These are phyloP conservation scores for Geotrichum candidum DNA, from an alignment of 1,139 yeast species.

Conservation along the genomic window DNA sequence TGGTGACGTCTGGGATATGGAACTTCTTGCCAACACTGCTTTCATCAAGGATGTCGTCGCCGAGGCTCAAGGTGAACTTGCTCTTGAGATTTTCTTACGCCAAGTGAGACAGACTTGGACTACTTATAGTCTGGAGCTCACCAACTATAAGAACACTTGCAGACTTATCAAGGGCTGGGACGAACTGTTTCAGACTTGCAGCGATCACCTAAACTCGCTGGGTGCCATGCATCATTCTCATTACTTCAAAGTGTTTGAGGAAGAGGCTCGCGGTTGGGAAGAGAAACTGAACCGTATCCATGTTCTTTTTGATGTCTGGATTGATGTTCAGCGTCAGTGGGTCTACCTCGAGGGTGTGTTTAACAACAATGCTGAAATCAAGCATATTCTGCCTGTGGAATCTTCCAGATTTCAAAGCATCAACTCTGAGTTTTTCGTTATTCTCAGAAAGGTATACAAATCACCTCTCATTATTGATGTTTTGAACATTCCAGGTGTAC, in stretches of 20 bases:
- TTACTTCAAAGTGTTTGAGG: conserved; percentile 56
- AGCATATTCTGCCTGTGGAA: conserved; percentile 62
- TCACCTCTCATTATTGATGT: conserved; percentile 54
- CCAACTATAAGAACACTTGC: conserved; percentile 49
- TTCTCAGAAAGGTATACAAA: conserved; percentile 49
- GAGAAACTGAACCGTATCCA: conserved; percentile 48
- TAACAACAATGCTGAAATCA: conserved; percentile 49
- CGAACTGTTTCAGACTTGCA: conserved; percentile 50
- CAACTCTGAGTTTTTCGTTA: conserved; percentile 52
- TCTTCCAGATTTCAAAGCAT: conserved; percentile 59
- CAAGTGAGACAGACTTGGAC: conserved; percentile 41
- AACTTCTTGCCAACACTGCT: conserved; percentile 44
- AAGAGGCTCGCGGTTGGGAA: conserved; percentile 52
- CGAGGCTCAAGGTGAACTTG: conserved; percentile 69
- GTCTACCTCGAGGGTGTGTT: conserved; percentile 78
- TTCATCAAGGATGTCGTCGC: conserved; percentile 47
- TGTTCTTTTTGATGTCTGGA: conserved; percentile 61
- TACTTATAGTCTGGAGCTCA: conserved; percentile 46
- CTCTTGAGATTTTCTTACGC: conserved; percentile 52
- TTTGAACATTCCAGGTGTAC: conserved; percentile 48
- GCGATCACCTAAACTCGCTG: conserved; percentile 57
- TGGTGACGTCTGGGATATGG: conserved; percentile 58
- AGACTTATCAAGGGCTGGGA: conserved; percentile 69
- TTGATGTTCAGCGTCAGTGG: conserved; percentile 88
- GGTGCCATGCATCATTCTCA: conserved; percentile 70